phyloP scores from a whole-genome alignment of 1,284 basidiomycete genomes.

The Apiotrichum akiyoshidainum region DNA sequence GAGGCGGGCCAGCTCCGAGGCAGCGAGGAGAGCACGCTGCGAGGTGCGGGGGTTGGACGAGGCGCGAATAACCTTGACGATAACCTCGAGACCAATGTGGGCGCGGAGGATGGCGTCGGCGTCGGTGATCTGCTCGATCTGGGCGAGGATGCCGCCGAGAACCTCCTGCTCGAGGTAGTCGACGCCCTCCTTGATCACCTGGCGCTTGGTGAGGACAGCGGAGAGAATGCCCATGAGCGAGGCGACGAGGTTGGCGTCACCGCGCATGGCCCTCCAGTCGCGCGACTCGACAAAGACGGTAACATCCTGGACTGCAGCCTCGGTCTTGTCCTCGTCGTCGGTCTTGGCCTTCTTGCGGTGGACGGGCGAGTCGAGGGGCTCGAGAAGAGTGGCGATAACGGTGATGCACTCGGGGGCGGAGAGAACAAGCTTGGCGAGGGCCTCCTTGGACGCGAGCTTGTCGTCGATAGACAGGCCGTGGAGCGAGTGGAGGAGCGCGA shows the following conservation, averaged over 20 bases:
- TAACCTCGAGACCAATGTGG: slow-evolving; percentile 62
- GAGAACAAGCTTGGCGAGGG: slow-evolving; percentile 29
- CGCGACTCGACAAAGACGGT: slow-evolving; percentile 68
- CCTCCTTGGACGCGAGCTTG: slow-evolving; percentile 25
- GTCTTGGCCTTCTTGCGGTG: slow-evolving; percentile 36
- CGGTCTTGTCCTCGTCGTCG: slow-evolving; percentile 29
- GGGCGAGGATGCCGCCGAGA: slow-evolving; percentile 73
- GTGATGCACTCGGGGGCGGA: slow-evolving; percentile 25
- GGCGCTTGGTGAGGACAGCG: slow-evolving; percentile 59
- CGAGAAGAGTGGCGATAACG: slow-evolving; percentile 26
- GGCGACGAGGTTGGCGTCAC: slow-evolving; percentile 68
- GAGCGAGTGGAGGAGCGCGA: slow-evolving; percentile 33
- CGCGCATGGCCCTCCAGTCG: slow-evolving; percentile 61
- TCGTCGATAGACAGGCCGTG: slow-evolving; percentile 31
- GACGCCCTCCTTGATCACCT: slow-evolving; percentile 56
- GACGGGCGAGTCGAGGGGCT: slow-evolving; percentile 33
- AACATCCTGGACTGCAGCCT: slow-evolving; percentile 56
- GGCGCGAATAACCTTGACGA: slow-evolving; percentile 81
- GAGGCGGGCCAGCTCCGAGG: slow-evolving; percentile 77
- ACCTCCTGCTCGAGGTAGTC: slow-evolving; percentile 82
- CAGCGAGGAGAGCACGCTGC: slow-evolving; percentile 86
- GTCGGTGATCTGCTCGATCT: slow-evolving; percentile 59
- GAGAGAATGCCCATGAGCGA: slow-evolving; percentile 71
- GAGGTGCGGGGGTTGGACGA: slow-evolving; percentile 91
- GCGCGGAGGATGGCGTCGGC: slow-evolving; percentile 42